Evolutionary conservation across 1,284 basidiomycete genomes (phyloP), one percentile per base, ranked within the genome.

Genomic region (Apiotrichum gamsii): DNA sequence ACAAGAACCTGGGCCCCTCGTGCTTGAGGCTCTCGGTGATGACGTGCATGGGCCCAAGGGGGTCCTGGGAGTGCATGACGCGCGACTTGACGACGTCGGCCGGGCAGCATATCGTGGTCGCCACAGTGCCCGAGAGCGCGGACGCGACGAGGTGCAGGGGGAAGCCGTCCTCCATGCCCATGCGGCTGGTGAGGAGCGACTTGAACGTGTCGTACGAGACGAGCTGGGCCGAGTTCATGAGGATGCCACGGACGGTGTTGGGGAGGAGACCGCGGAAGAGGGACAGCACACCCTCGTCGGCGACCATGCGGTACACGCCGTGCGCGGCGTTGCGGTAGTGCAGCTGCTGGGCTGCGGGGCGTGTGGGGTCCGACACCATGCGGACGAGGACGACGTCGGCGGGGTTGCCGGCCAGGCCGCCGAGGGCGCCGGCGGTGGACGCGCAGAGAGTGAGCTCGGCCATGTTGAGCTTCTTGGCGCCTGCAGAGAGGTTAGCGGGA

Each of bases 141-240:
- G 73, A 75, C 1, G 76, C 74, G 10, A 67, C 54, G 42, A 76
- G 74, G 57, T 78, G 77, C 10, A 77, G 60, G 0, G 62, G 65
- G 25, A 77, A 68, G 3, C 76, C 77, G 45, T 78, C 74, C 3
- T 57, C 39, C 47, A 77, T 69, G 42, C 65, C 63, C 19, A 60
- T 60, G n/a, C n/a, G n/a, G 14, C 64, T 54, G 14, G 58, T 45
- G n/a, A 75, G 64, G 13, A 79, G 64, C n/a, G 67, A 65, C 61
- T 79, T 79, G 72, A 78, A 77, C 50, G 72, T 72, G 58, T 78
- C 77, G 64, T 78, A 79, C 19, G 72, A 72, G 15, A 73, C 74
- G 21, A 76, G 67, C 64, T 75, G 74, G 8, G 73, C 71, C 18
- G 72, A 63, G 62, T 78, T 78, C 77, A 78, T 78, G 20, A 78